A percentile compares a stretch with the other conserved stretches of the same genome.
phyloP scores from a whole-genome alignment of 192 early-diverging fungal species.

The Podochytrium sp. region DNA sequence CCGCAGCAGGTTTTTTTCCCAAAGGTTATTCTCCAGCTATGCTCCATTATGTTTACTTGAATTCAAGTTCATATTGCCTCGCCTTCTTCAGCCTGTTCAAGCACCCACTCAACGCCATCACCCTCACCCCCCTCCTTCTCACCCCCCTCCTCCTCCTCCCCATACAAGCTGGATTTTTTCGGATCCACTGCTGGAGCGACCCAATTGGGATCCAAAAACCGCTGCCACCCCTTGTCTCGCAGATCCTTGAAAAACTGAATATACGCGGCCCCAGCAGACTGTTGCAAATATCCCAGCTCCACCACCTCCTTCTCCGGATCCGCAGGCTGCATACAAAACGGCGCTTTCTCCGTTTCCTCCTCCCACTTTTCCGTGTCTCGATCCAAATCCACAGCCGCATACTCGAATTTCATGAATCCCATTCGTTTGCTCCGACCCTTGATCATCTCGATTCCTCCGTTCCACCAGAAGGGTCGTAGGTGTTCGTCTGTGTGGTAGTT shows the following conservation, averaged over 20 bases:
- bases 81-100: not conserved
- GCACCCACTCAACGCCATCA: not conserved
- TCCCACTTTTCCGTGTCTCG: constrained; percentile 13
- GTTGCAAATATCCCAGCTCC: not conserved
- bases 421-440: constrained; percentile 7
- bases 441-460: constrained; percentile 46
- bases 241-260: constrained; percentile 6
- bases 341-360: constrained; percentile 25
- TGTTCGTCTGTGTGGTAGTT: constrained; percentile 36
- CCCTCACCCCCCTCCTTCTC: too few species aligned
- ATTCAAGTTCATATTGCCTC: too few species aligned
- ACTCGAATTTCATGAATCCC: not conserved
- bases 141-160: too few species aligned
- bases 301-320: constrained; percentile 16
- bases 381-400: constrained; percentile 14
- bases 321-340: constrained; percentile 37
- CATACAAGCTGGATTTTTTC: too few species aligned
- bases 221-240: not conserved
- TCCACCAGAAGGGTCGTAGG: constrained; percentile 38
- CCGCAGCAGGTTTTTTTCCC: not conserved
- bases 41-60: too few species aligned
- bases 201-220: too few species aligned
- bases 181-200: too few species aligned
- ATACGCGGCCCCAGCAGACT: not conserved
- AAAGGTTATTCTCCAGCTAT: too few species aligned